phyloP scores from a whole-genome alignment of 2,329 filamentous ascomycete species.

The Botrytis hyacinthi region DNA sequence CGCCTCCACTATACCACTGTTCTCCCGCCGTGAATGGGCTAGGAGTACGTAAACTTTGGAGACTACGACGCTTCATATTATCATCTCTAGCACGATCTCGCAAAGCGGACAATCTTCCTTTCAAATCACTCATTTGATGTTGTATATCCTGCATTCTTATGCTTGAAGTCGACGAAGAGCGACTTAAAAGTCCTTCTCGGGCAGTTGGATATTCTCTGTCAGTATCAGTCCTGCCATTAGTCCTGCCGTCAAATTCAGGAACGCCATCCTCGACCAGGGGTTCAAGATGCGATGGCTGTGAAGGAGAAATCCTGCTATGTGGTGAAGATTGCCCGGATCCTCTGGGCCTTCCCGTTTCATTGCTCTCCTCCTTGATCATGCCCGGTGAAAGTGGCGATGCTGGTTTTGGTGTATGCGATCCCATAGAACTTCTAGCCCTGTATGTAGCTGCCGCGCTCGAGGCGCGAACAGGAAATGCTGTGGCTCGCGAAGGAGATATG shows the following conservation, averaged over 20 bases:
- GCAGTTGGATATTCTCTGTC: slow-evolving; percentile 30
- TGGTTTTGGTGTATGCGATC: slow-evolving; percentile 19
- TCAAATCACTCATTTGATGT: slow-evolving; percentile 66
- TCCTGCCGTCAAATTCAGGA: slow-evolving; percentile 30
- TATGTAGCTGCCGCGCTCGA: slow-evolving; percentile 61
- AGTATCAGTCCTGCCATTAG: slow-evolving; percentile 29
- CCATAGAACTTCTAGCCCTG: slow-evolving; percentile 38
- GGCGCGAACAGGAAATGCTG: slow-evolving; percentile 53
- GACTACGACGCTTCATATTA: slow-evolving; percentile 58
- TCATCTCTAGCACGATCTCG: slow-evolving; percentile 64
- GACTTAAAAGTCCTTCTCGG: slow-evolving; percentile 30
- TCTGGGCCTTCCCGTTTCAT: slow-evolving; percentile 21
- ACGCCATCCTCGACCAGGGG: slow-evolving; percentile 54
- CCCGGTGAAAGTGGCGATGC: slow-evolving; percentile 22
- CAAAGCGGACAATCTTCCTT: slow-evolving; percentile 65
- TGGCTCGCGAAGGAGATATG: slow-evolving; percentile 45
- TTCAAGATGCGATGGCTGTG: slow-evolving; percentile 44
- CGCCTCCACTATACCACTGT: slow-evolving; percentile 37
- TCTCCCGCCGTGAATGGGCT: slow-evolving; percentile 44
- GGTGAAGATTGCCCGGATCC: slow-evolving; percentile 25
- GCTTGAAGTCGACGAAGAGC: slow-evolving; percentile 38
- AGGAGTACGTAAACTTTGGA: slow-evolving; percentile 60
- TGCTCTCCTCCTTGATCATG: slow-evolving; percentile 22
- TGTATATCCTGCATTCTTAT: slow-evolving; percentile 57
- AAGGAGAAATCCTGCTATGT: slow-evolving; percentile 28